Conservation (phyloP, 2,329 filamentous ascomycete genomes). For the Fonsecaea erecta region DNA sequence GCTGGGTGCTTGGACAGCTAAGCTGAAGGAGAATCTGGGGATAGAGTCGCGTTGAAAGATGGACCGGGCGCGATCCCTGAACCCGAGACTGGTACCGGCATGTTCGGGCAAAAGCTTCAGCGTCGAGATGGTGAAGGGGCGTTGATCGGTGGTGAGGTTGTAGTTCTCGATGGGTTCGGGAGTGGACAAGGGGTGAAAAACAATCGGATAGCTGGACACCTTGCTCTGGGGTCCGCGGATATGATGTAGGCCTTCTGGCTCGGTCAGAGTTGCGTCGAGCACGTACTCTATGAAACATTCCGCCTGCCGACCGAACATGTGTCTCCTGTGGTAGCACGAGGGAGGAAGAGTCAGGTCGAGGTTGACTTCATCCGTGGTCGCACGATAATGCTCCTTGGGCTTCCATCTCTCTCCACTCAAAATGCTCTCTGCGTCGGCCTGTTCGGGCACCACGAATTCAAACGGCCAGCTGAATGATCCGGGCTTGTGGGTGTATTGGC, state of each 20-base stretch:
- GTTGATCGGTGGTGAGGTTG: slow-evolving; percentile 15
- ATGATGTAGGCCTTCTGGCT: slow-evolving; percentile 31
- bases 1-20: slow-evolving; percentile 27
- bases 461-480: slow-evolving; percentile 35
- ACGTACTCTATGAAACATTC: slow-evolving; percentile 36
- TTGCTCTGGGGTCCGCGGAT: slow-evolving; percentile 29
- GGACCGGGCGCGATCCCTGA: slow-evolving; percentile 32
- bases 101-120: slow-evolving; percentile 32
- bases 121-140: slow-evolving; percentile 28
- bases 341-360: slow-evolving; percentile 32
- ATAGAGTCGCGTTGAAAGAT: slow-evolving; percentile 32
- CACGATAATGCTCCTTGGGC: slow-evolving; percentile 28
- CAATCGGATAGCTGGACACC: slow-evolving; percentile 26
- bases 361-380: slow-evolving; percentile 19
- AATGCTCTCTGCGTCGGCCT: slow-evolving; percentile 27
- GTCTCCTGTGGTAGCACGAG: slow-evolving; percentile 26
- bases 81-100: slow-evolving; percentile 20
- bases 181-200: slow-evolving; percentile 30
- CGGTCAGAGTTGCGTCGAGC: slow-evolving; percentile 30
- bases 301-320: slow-evolving; percentile 26
- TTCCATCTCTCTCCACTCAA: slow-evolving; percentile 31
- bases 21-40: slow-evolving; percentile 30
- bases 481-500: slow-evolving; percentile 35
- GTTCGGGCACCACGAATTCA: slow-evolving; percentile 27
- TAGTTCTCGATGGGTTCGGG: slow-evolving; percentile 32